Percentiles rank a stretch among this genome's conserved stretches.
phyloP scores from a whole-genome alignment of 192 early-diverging fungal species.

The Geosiphon pyriformis region DNA sequence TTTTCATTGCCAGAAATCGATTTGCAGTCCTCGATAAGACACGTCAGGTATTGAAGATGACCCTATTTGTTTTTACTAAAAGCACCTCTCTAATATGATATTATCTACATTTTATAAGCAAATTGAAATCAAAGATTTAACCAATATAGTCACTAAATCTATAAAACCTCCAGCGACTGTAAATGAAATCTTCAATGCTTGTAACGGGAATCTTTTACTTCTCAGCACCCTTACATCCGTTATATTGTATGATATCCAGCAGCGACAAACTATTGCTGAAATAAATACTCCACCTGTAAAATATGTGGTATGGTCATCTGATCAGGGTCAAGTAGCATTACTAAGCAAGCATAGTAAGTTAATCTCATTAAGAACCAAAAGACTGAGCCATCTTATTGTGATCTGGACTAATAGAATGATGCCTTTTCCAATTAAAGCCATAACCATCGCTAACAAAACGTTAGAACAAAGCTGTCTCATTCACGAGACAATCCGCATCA shows the following conservation, averaged over 20 bases:
- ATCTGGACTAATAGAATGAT: too few species aligned
- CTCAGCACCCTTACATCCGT: slow-evolving; percentile 82
- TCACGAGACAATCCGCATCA: slow-evolving; percentile 97
- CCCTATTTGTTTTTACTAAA: too few species aligned
- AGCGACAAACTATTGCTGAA: slow-evolving; percentile 68
- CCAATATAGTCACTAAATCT: slow-evolving; percentile 84
- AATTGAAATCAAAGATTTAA: slow-evolving; percentile 82
- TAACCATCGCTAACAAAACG: slow-evolving; percentile 83
- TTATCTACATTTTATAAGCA: slow-evolving; percentile 29
- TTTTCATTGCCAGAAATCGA: slow-evolving; percentile 95
- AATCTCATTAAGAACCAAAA: too few species aligned
- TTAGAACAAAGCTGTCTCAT: slow-evolving; percentile 86
- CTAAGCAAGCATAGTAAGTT: slow-evolving; percentile 89
- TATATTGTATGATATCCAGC: slow-evolving; percentile 87
- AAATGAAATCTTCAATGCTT: slow-evolving; percentile 85
- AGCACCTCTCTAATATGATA: too few species aligned
- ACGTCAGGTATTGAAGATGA: slow-evolving; percentile 40
- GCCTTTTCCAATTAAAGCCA: slow-evolving; percentile 48
- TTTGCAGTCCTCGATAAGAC: slow-evolving; percentile 93
- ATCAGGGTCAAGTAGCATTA: slow-evolving; percentile 83
- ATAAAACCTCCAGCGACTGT: slow-evolving; percentile 74
- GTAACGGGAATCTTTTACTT: slow-evolving; percentile 74
- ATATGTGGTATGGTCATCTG: slow-evolving; percentile 90
- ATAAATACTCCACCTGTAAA: slow-evolving; percentile 81
- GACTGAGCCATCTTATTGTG: too few species aligned